phyloP scores from a whole-genome alignment of 2,329 filamentous ascomycete species.

The Calonectria naviculata region DNA sequence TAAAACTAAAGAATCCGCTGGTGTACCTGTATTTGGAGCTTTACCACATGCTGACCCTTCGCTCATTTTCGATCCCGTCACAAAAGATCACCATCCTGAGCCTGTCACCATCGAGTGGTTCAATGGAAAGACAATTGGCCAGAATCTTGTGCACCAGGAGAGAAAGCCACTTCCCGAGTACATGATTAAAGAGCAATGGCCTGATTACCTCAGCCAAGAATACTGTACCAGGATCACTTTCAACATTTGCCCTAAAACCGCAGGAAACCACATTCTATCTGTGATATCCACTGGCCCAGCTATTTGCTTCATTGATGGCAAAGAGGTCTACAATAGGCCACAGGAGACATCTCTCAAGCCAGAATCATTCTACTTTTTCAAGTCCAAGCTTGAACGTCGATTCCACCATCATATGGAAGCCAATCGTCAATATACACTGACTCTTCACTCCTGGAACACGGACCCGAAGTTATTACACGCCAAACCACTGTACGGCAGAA shows the following conservation, averaged over 20 bases:
- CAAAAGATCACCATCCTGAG: background rate
- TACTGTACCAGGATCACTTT: slow-evolving; percentile 23
- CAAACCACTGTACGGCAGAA: slow-evolving; percentile 10
- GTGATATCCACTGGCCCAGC: slow-evolving; percentile 21
- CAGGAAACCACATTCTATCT: slow-evolving; percentile 15
- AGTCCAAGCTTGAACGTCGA: slow-evolving; percentile 6
- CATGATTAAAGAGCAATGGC: slow-evolving; percentile 29
- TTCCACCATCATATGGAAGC: background rate
- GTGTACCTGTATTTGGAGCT: slow-evolving; percentile 17
- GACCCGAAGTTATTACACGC: slow-evolving; percentile 17
- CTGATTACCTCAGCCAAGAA: slow-evolving; percentile 12
- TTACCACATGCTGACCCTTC: slow-evolving; percentile 8
- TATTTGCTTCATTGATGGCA: slow-evolving; percentile 12
- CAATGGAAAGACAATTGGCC: slow-evolving; percentile 11
- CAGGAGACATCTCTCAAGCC: slow-evolving; percentile 2
- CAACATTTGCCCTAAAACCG: slow-evolving; percentile 6
- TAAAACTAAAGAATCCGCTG: background rate
- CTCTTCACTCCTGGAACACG: slow-evolving; percentile 19
- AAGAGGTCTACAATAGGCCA: background rate
- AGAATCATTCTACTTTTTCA: slow-evolving; percentile 22
- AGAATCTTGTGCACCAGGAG: slow-evolving; percentile 20
- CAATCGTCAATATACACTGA: background rate
- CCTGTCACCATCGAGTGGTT: slow-evolving; percentile 15
- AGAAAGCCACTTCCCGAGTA: slow-evolving; percentile 15
- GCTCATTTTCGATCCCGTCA: background rate